Base-by-base conservation (phyloP, 306 rosid genomes). In the Astragalus glycyphyllos region DNA sequence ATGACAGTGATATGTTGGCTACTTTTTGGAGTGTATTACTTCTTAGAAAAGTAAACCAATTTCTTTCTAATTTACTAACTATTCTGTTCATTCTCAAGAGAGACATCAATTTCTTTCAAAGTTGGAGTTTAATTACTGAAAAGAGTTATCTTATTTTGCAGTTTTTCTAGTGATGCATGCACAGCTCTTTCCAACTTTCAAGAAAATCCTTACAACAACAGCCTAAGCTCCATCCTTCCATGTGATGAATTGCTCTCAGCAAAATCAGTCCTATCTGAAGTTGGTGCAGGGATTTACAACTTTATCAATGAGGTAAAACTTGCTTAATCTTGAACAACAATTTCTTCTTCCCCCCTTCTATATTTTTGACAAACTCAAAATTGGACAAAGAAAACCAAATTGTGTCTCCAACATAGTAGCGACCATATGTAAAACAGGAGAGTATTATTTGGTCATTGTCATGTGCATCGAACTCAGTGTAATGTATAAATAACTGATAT, bases 101-200 rank as follows among this genome's bases (percentile, higher is more conserved):
- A 53, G 0, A 11, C 40, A 10, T 46, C 35, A 31, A 3, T 10
- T 41, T 46, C 16, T 11, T 3, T 20, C 23, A 0, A 20, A 55
- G 17, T 16, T 37, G 6, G 29, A 65, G 11, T 49, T 42, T 35
- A 17, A 12, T 48, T 14, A 13, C 8, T 65, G 15, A 81, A 46
- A 32, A n/a, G 40, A 44, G 8, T 8, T 38, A 42, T 15, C 5
- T 46, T 49, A 37, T 58, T 55, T 65, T 82, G 64, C 75, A 91
- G 97, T 62, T 88, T 91, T 58, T 79, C 87, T 15, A 54, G 62
- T 60, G 97, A 91, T 62, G 70, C 80, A 0, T 91, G 97, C 85
- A 85, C 82, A 50, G 85, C 89, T 57, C 81, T 91, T 15, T 51
- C 77, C 14, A 82, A 29, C 70, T 91, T 91, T 58, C 79, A 86